Evolutionary conservation across 257 asterid genomes (phyloP).

Genomic region (Asclepias syriaca): DNA sequence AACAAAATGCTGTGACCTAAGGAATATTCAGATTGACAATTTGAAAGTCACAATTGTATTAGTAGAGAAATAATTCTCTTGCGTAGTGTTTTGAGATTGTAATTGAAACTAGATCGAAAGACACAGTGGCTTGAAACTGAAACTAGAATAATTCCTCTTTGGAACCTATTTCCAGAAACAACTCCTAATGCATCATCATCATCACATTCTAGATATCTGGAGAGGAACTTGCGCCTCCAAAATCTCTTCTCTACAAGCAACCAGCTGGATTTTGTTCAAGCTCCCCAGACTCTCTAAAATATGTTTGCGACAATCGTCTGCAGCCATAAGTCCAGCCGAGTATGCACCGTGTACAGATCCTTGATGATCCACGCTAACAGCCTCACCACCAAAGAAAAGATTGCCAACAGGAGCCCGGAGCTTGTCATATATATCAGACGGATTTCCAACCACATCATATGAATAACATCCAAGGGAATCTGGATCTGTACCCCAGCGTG

Average conservation of each 20-base stretch:
- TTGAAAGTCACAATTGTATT: neutral
- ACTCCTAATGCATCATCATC: neutral
- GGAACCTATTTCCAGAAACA: neutral
- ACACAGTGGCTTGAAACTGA: neutral
- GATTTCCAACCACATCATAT: conserved; percentile 85
- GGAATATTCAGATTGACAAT: neutral
- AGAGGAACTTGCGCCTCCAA: conserved; percentile 67
- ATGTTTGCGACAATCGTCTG: conserved; percentile 67
- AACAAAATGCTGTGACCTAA: no score
- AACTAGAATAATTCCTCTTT: neutral
- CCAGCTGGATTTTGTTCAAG: conserved; percentile 50
- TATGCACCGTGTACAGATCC: conserved; percentile 99
- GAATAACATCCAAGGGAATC: conserved; percentile 88
- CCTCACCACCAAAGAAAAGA: conserved; percentile 96
- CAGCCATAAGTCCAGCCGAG: conserved; percentile 89
- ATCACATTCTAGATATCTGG: conserved; percentile 79
- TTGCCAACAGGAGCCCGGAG: conserved; percentile 81
- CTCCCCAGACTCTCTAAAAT: conserved; percentile 52
- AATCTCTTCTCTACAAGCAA: conserved; percentile 61
- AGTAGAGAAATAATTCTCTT: neutral
- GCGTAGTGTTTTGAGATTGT: neutral
- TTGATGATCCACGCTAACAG: conserved; percentile 88
- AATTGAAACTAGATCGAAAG: neutral
- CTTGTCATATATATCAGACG: conserved; percentile 77
- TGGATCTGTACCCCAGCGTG: conserved; percentile 89